These are phyloP conservation scores for Aureobasidium uvarum DNA, from an alignment of 2,329 filamentous ascomycete species.

Conservation along the genomic window DNA sequence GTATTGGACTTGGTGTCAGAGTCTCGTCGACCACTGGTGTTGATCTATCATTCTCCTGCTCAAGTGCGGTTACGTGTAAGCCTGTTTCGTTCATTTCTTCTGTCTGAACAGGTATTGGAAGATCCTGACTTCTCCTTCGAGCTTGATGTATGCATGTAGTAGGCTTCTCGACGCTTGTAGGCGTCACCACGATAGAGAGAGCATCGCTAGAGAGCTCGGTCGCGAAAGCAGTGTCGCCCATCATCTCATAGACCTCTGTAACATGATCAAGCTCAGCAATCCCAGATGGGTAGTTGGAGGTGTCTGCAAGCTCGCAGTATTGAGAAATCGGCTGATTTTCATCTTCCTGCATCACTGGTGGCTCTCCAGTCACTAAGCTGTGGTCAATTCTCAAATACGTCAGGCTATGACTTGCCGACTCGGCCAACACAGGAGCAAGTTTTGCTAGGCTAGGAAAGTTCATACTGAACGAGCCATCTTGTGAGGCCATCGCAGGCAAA, in stretches of 20 bases:
- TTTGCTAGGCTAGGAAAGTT: conserved; percentile 53
- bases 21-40: background rate
- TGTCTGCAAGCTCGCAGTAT: conserved; percentile 35
- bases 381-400: conserved; percentile 58
- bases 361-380: conserved; percentile 52
- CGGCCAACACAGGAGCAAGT: conserved; percentile 52
- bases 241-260: conserved; percentile 39
- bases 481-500: conserved; percentile 35
- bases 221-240: conserved; percentile 34
- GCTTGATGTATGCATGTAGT: background rate
- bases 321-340: conserved; percentile 31
- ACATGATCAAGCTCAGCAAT: background rate
- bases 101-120: conserved; percentile 37
- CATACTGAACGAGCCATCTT: conserved; percentile 33
- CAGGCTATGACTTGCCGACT: conserved; percentile 49
- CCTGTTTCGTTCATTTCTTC: conserved; percentile 24
- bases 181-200: conserved; percentile 38
- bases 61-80: background rate
- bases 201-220: conserved; percentile 15
- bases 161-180: conserved; percentile 39
- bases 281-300: conserved; percentile 30
- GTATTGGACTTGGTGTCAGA: background rate
- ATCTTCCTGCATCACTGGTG: conserved; percentile 32
- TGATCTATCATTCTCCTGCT: background rate
- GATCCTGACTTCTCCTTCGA: conserved; percentile 27